Base-by-base conservation (phyloP, 2,329 filamentous ascomycete species). In the Verticillium nubilum region DNA sequence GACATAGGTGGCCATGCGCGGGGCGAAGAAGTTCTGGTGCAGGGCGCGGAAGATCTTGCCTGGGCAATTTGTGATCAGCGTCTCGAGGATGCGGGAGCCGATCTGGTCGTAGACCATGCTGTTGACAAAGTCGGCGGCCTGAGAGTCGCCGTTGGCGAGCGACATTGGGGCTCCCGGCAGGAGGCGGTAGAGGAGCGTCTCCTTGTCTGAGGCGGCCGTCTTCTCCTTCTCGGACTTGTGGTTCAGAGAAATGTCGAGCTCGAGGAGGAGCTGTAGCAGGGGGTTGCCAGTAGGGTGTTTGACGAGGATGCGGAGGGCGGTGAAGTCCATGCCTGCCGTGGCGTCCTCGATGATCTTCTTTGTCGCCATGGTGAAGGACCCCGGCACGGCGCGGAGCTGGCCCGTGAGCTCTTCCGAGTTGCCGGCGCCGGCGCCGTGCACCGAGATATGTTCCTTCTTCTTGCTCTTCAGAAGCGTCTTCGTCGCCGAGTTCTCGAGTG, bases 231-330 rank as follows among this genome's bases (percentile, higher is more conserved):
- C 25, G 12, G 52, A 27, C 23, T 57, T 57, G 58, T 83, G 85
- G 64, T 89, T 89, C 61, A 90, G 80, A 0, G 86, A 83, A 54
- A 98, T 84, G 69, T 99, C 95, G 17, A 99, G 80, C 69, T 93
- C 91, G 3, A 99, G 78, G 29, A 99, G 79, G 1, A 98, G 82
- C 71, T 98, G 95, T n/a, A 99, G 80, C 0, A 92, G 90, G 0
- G 95, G 95, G 68, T 97, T 97, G 54, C 92, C 95, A 1, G 94
- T 90, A 4, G 91, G 91, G 68, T 98, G 94, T 23, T 87, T 92
- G 1, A 94, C 91, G 59, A 99, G 79, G 2, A 95, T 86, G 28
- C 92, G 86, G 28, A 98, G 82, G 67, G 92, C 90, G 3, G 89
- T 91, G 2, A 89, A 83, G 70, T 95, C 92, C 66, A 97, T 82